Conservation (phyloP, 352 stramenopile genomes). For the Albugo laibachii region DNA sequence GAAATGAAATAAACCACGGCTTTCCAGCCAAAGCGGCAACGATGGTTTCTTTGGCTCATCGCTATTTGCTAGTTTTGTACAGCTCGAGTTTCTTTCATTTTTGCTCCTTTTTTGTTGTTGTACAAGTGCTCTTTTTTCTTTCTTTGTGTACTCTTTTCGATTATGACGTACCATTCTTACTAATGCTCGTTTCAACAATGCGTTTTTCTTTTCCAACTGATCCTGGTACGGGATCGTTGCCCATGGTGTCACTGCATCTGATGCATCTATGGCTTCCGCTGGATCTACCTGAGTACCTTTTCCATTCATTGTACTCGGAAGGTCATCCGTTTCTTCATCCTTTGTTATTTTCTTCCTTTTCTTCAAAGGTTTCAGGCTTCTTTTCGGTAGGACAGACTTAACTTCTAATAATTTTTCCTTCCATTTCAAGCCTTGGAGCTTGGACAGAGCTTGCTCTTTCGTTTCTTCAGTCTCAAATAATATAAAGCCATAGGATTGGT, state of each 20-base stretch:
- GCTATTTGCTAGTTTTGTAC: background rate
- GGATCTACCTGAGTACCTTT: background rate
- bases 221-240: slow-evolving; percentile 52
- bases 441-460: slow-evolving; percentile 25
- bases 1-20: slow-evolving; percentile 49
- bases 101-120: slow-evolving; percentile 33
- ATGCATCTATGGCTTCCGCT: slow-evolving; percentile 17
- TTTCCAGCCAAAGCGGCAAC: slow-evolving; percentile 55
- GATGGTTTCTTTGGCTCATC: slow-evolving; percentile 4
- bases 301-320: background rate
- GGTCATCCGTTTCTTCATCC: slow-evolving; percentile 5
- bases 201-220: slow-evolving; percentile 68
- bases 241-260: slow-evolving; percentile 71
- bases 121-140: slow-evolving; percentile 45
- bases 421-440: slow-evolving; percentile 37
- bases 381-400: slow-evolving; percentile 50
- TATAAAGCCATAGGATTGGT: slow-evolving; percentile 66
- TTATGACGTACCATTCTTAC: slow-evolving; percentile 71
- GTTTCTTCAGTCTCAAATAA: slow-evolving; percentile 37
- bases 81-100: slow-evolving; percentile 14
- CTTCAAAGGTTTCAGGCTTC: slow-evolving; percentile 10
- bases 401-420: slow-evolving; percentile 25
- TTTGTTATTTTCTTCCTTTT: slow-evolving; percentile 11
- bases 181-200: slow-evolving; percentile 81
- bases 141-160: slow-evolving; percentile 71